Conservation (phyloP, 2,329 filamentous ascomycete species). For the Colletotrichum tamarilloi region DNA sequence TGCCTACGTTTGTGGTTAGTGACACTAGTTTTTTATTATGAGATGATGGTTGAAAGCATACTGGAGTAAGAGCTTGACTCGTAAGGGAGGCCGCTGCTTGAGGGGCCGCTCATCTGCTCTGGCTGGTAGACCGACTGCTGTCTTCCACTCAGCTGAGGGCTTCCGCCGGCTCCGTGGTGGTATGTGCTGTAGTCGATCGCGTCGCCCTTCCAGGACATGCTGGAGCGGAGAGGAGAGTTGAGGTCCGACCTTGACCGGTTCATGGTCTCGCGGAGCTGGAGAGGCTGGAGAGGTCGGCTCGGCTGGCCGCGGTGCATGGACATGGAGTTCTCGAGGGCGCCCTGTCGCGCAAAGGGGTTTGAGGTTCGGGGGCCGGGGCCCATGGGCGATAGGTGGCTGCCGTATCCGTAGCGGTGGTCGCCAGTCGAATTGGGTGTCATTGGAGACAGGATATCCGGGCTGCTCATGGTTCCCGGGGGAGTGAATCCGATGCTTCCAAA, state of each 20-base stretch:
- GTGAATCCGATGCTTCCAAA: slow-evolving; percentile 76
- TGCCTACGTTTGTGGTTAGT: slow-evolving; percentile 48
- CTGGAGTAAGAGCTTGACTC: slow-evolving; percentile 64
- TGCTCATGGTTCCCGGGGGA: slow-evolving; percentile 60
- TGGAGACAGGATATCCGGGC: slow-evolving; percentile 67
- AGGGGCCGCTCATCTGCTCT: slow-evolving; percentile 56
- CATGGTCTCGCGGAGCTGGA: slow-evolving; percentile 68
- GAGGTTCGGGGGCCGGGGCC: slow-evolving; percentile 60
- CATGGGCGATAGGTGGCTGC: slow-evolving; percentile 60
- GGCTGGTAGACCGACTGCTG: slow-evolving; percentile 63
- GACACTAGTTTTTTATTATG: neutral
- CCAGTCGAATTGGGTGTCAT: slow-evolving; percentile 54
- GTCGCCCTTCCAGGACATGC: slow-evolving; percentile 73
- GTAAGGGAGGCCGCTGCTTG: slow-evolving; percentile 57
- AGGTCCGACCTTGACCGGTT: slow-evolving; percentile 67
- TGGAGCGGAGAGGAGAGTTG: slow-evolving; percentile 68
- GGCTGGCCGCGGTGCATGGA: slow-evolving; percentile 57
- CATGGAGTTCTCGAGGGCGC: slow-evolving; percentile 52
- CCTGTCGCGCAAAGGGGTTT: slow-evolving; percentile 64
- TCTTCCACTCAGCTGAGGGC: slow-evolving; percentile 58
- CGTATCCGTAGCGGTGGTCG: slow-evolving; percentile 64
- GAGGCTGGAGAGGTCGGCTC: slow-evolving; percentile 66
- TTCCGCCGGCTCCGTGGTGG: slow-evolving; percentile 56
- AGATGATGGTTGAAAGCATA: slow-evolving; percentile 44
- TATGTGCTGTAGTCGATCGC: slow-evolving; percentile 68